These are phyloP conservation scores for Gossypium longicalyx DNA, from an alignment of 345 rosid genomes.

Conservation along the genomic window DNA sequence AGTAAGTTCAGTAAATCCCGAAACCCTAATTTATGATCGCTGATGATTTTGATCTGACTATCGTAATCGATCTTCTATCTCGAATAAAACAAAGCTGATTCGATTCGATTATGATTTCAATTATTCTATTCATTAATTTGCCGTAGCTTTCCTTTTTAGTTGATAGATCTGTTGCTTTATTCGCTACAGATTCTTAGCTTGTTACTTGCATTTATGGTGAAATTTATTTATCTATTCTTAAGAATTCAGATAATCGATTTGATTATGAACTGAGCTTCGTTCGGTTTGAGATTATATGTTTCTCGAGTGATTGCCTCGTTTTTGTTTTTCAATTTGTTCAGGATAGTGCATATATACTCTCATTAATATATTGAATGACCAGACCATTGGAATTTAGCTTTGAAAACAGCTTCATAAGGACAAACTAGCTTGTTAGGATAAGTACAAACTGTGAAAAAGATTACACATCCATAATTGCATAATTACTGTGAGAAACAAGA, in stretches of 20 bases:
- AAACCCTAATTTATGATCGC: slow-evolving; percentile 2
- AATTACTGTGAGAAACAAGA: too few relatives aligned
- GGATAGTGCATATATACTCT: not conserved
- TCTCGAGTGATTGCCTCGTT: not conserved
- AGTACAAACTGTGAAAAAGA: too few relatives aligned
- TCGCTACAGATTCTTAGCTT: slow-evolving; percentile 11
- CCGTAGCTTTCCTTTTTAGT: not conserved
- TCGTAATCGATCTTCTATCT: not conserved
- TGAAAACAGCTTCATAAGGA: not conserved
- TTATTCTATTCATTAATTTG: not conserved
- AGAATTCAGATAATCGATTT: not conserved
- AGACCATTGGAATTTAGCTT: not conserved
- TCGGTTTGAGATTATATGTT: not conserved
- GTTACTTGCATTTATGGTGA: not conserved
- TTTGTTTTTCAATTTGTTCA: not conserved
- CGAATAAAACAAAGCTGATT: not conserved
- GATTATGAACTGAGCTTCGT: not conserved
- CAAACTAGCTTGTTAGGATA: not conserved
- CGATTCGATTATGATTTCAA: slow-evolving; percentile 2
- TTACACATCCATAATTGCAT: too few relatives aligned
- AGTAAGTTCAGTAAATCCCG: slow-evolving; percentile 27
- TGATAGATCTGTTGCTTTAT: slow-evolving; percentile 16
- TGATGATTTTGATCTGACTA: not conserved
- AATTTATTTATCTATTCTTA: not conserved
- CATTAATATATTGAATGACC: not conserved